A percentile compares a stretch with the other conserved stretches of the same genome.
Evolutionary conservation across 371 early-diverging fungal genomes (phyloP).

Genomic region (Mucor racemosus): DNA sequence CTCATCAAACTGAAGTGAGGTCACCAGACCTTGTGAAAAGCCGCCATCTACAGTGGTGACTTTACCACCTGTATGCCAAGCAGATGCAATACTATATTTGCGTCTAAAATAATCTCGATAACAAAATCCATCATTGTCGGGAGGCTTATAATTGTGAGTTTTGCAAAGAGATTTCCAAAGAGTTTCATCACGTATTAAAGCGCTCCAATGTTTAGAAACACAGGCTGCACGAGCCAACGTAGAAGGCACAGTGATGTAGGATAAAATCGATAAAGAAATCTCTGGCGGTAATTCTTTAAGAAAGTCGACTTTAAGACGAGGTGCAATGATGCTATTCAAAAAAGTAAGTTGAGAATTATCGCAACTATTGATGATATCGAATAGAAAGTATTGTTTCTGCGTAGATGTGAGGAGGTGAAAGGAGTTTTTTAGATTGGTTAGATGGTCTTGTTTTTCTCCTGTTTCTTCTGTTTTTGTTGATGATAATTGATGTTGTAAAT

Average conservation of each 20-base stretch:
- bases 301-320: conserved; percentile 81
- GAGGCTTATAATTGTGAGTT: conserved; percentile 34
- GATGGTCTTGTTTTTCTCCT: conserved; percentile 36
- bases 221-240: conserved; percentile 72
- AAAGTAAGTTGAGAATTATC: conserved; percentile 60
- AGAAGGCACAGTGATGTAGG: conserved; percentile 64
- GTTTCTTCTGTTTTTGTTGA: conserved; percentile 2
- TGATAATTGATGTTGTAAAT: conserved; percentile 14
- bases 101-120: conserved; percentile 77
- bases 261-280: conserved; percentile 71
- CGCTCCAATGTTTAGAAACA: conserved; percentile 78
- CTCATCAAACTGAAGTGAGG: conserved; percentile 85
- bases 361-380: conserved; percentile 57
- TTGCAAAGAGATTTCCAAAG: conserved; percentile 50
- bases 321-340: conserved; percentile 62
- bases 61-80: conserved; percentile 78
- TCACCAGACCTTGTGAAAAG: conserved; percentile 78
- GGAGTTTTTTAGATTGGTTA: conserved; percentile 37
- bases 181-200: conserved; percentile 64
- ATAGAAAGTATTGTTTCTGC: conserved; percentile 46
- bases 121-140: conserved; percentile 37
- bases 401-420: conserved; percentile 44
- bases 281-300: conserved; percentile 77
- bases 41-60: conserved; percentile 73
- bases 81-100: conserved; percentile 68